Evolutionary conservation across 2,329 filamentous ascomycete species (phyloP).

Genomic region (Hawksworthiomyces lignivorus): DNA sequence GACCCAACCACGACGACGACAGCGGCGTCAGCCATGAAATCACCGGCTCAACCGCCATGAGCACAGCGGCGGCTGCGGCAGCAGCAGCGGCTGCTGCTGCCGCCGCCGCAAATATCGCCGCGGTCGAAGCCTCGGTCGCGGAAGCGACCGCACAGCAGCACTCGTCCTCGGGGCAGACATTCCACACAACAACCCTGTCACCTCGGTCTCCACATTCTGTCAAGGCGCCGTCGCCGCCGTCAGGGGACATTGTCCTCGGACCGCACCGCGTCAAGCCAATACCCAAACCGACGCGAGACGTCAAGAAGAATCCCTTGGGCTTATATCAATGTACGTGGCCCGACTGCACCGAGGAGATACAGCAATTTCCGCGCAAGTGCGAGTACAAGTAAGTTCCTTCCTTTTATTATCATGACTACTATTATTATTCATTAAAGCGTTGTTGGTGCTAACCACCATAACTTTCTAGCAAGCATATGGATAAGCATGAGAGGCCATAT

Average conservation of each 20-base stretch:
- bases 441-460: background rate
- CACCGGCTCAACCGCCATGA: conserved; percentile 8
- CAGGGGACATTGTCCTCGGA: conserved; percentile 16
- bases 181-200: too few relatives aligned
- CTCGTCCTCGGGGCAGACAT: background rate
- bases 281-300: conserved; percentile 50
- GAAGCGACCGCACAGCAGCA: background rate
- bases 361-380: conserved; percentile 72
- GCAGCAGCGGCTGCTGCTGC: conserved; percentile 8
- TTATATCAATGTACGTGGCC: conserved; percentile 67
- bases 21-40: background rate
- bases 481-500: conserved; percentile 92
- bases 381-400: conserved; percentile 78
- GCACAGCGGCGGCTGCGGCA: conserved; percentile 13
- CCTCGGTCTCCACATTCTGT: conserved; percentile 13
- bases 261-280: conserved; percentile 42
- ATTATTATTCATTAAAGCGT: too few relatives aligned
- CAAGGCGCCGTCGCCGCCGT: conserved; percentile 21
- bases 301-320: conserved; percentile 59
- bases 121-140: conserved; percentile 1
- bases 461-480: conserved; percentile 96
- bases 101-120: conserved; percentile 2
- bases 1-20: background rate
- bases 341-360: conserved; percentile 58
- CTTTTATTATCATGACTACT: too few relatives aligned